phyloP scores from a whole-genome alignment of 148 eudicot genomes.

The Linanthus parryae region DNA sequence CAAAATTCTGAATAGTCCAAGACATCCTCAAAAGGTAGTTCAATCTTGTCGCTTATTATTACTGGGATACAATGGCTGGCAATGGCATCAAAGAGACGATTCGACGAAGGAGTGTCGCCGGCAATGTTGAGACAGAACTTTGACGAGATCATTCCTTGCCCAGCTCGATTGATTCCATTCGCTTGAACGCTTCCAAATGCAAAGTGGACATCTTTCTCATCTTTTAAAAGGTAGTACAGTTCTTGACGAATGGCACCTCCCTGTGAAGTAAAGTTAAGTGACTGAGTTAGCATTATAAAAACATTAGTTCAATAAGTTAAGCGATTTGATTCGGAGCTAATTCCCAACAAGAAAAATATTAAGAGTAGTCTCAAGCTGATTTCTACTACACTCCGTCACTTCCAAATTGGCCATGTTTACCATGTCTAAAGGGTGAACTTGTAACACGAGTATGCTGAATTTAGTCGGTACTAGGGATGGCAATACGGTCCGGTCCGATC shows the following conservation, averaged over 20 bases:
- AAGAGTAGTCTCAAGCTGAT: neutral
- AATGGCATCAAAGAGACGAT: constrained; percentile 89
- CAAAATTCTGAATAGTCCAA: constrained; percentile 74
- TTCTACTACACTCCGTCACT: neutral
- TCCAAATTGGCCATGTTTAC: neutral
- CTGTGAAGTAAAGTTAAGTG: constrained; percentile 39
- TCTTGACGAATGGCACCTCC: constrained; percentile 91
- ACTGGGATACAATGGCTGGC: constrained; percentile 94
- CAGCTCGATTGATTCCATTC: constrained; percentile 62
- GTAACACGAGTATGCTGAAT: too few species aligned
- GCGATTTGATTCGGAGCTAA: neutral
- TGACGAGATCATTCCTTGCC: constrained; percentile 75
- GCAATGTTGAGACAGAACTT: constrained; percentile 92
- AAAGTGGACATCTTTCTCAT: constrained; percentile 82
- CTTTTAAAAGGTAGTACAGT: constrained; percentile 79
- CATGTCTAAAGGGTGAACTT: too few species aligned
- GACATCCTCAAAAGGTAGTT: constrained; percentile 82
- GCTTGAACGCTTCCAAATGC: constrained; percentile 64
- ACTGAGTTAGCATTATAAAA: too few species aligned
- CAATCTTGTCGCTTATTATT: constrained; percentile 81
- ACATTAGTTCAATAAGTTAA: neutral
- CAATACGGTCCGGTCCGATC: too few species aligned
- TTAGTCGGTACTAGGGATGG: too few species aligned
- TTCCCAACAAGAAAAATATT: neutral
- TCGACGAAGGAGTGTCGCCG: constrained; percentile 95